Evolutionary conservation across 192 early-diverging fungal genomes (phyloP), one percentile per base, ranked within the genome.

Genomic region (Backusella westeae): DNA sequence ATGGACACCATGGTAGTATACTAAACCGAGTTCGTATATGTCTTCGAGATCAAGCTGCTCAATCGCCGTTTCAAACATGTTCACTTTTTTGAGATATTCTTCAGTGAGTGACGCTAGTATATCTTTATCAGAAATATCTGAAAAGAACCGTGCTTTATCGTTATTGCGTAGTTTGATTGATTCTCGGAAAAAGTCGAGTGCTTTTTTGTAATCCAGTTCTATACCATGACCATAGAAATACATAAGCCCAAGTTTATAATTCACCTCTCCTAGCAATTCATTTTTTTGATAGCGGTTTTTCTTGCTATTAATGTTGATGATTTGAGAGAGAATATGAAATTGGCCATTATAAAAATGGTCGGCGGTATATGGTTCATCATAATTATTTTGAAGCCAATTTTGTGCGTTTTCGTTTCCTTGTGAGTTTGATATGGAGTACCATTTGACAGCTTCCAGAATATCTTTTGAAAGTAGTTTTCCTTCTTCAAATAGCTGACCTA

Each of bases 111-210:
- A n/a, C 6, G 1, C 6, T 0, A 4, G 7, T 19, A 53, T 0
- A 1, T 53, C 8, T 0, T 23, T 1, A 21, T n/a, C 5, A 4
- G 4, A 21, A 1, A n/a, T 53, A 0, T 19, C 7, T 53, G 6
- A 53, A 21, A 53, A 53, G 6, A 53, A 8, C 7, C 7, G 17
- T 19, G 5, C 1, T 53, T 5, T n/a, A n/a, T 7, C 6, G 5
- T 6, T 6, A 7, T 2, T 5, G 6, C 5, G 1, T 23, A 21
- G 1, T 0, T n/a, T 53, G 5, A 0, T 0, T 2, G 52, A 19
- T 0, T 7, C 7, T 3, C n/a, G n/a, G n/a, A 23, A 53, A 2
- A 0, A 53, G 0, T 53, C 4, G 0, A 19, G 7, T n/a, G 49
- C 19, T 6, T n/a, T 19, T 5, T 53, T n/a, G 2, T 53, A 21